Conservation (phyloP, 176 grass and related monocot genomes). For the Carex myosuroides region DNA sequence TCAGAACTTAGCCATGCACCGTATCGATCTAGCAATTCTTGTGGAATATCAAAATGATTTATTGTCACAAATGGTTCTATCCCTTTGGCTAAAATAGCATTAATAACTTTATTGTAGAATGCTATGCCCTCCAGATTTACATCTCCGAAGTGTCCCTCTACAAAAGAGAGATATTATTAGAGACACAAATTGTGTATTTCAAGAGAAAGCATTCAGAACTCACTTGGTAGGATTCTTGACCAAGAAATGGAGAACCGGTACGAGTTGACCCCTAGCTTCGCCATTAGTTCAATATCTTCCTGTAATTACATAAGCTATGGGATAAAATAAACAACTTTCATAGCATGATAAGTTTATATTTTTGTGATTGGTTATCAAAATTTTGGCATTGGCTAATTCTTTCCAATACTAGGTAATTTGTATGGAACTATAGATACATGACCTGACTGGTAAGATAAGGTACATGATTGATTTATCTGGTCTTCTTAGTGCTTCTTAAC, state of each 20-base stretch:
- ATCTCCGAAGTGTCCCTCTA: slow-evolving; percentile 41
- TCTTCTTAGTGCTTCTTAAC: not conserved
- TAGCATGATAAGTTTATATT: not conserved
- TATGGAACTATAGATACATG: not conserved
- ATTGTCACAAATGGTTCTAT: slow-evolving; percentile 69
- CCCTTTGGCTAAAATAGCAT: slow-evolving; percentile 32
- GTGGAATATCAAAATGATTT: slow-evolving; percentile 56
- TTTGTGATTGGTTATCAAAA: not conserved
- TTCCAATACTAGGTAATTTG: not conserved
- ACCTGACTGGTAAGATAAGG: not conserved
- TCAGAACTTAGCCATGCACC: slow-evolving; percentile 53
- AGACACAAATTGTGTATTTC: not conserved
- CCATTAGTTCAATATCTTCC: slow-evolving; percentile 58
- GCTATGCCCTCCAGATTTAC: slow-evolving; percentile 37
- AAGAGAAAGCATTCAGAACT: slow-evolving; percentile 1
- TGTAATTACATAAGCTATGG: slow-evolving; percentile 5
- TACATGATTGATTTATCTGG: not conserved
- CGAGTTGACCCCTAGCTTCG: slow-evolving; percentile 44
- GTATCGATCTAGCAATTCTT: slow-evolving; percentile 54
- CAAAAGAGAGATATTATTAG: not conserved
- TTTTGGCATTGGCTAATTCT: not conserved
- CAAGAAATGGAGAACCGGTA: slow-evolving; percentile 79
- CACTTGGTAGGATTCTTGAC: slow-evolving; percentile 64
- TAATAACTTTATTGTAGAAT: slow-evolving; percentile 47
- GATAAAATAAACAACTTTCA: not conserved